A percentile compares a stretch with the other conserved stretches of the same genome.
phyloP scores from a whole-genome alignment of 1,284 basidiomycete genomes.

The Sanghuangporus weigelae region DNA sequence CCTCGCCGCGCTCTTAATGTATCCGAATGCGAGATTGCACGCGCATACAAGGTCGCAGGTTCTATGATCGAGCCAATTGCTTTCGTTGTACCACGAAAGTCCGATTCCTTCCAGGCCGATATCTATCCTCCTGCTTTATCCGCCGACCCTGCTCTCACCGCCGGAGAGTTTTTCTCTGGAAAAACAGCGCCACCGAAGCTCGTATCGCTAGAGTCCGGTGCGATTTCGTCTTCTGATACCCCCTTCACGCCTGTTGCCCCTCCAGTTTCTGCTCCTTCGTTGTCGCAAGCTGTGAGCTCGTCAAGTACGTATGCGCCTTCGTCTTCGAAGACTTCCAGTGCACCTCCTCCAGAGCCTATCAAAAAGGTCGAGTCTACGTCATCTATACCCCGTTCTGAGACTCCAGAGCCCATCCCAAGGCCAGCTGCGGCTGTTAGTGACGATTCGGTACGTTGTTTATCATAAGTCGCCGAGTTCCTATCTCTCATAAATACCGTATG shows the following conservation, averaged over 20 bases:
- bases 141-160: constrained; percentile 78
- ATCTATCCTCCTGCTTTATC: constrained; percentile 95
- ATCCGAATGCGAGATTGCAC: constrained; percentile 90
- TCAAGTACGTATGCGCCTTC: constrained; percentile 32
- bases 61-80: constrained; percentile 81
- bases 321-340: constrained; percentile 21
- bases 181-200: constrained; percentile 72
- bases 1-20: constrained; percentile 87
- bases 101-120: constrained; percentile 87
- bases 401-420: constrained; percentile 27
- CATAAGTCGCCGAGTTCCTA: constrained; percentile 9
- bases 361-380: constrained; percentile 23
- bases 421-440: constrained; percentile 20
- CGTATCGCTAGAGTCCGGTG: constrained; percentile 58
- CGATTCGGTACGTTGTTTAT: constrained; percentile 24
- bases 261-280: constrained; percentile 23
- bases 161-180: constrained; percentile 84
- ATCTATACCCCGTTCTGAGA: constrained; percentile 22
- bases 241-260: constrained; percentile 24
- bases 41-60: constrained; percentile 87
- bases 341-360: constrained; percentile 19
- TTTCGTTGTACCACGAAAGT: constrained; percentile 92
- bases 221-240: constrained; percentile 35
- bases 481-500: constrained; percentile 7
- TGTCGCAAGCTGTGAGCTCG: constrained; percentile 29